Conservation (phyloP, 2,329 filamentous ascomycete species). For the Phialophora verrucosa region DNA sequence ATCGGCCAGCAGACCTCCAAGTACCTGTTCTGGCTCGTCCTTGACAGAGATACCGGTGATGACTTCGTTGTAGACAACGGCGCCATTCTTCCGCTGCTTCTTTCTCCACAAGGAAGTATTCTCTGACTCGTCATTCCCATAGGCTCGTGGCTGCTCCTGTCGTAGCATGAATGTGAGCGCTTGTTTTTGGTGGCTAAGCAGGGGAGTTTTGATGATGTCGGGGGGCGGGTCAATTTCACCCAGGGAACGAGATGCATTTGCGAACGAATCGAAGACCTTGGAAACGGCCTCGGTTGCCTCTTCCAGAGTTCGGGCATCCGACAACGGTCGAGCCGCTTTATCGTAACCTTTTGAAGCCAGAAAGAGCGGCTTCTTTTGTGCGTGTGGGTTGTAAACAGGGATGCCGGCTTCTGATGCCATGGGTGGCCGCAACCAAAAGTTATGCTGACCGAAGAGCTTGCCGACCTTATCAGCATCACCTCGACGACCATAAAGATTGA, state of each 20-base stretch:
- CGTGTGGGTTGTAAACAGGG: slow-evolving; percentile 78
- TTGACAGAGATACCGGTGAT: slow-evolving; percentile 74
- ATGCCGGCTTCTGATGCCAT: slow-evolving; percentile 70
- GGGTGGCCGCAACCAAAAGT: slow-evolving; percentile 71
- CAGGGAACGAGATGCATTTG: slow-evolving; percentile 72
- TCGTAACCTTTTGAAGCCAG: slow-evolving; percentile 38
- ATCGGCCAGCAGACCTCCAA: slow-evolving; percentile 78
- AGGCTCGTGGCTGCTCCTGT: slow-evolving; percentile 71
- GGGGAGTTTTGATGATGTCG: slow-evolving; percentile 64
- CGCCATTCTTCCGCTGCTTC: slow-evolving; percentile 61
- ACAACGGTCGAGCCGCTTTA: slow-evolving; percentile 40
- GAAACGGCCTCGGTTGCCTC: slow-evolving; percentile 85
- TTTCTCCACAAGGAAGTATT: slow-evolving; percentile 80
- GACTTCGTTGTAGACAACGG: slow-evolving; percentile 75
- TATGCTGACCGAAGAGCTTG: slow-evolving; percentile 67
- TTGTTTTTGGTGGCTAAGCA: slow-evolving; percentile 88
- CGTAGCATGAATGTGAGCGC: slow-evolving; percentile 83
- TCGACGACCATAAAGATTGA: slow-evolving; percentile 80
- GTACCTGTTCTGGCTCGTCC: slow-evolving; percentile 67
- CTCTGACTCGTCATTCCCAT: slow-evolving; percentile 63
- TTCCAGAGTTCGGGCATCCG: slow-evolving; percentile 71
- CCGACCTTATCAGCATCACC: slow-evolving; percentile 71
- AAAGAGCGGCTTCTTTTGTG: slow-evolving; percentile 54
- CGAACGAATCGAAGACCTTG: slow-evolving; percentile 83
- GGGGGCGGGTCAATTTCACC: slow-evolving; percentile 71